Evolutionary conservation across 129 eudicot species (phyloP).

Genomic region (Oenanthe sinensis): DNA sequence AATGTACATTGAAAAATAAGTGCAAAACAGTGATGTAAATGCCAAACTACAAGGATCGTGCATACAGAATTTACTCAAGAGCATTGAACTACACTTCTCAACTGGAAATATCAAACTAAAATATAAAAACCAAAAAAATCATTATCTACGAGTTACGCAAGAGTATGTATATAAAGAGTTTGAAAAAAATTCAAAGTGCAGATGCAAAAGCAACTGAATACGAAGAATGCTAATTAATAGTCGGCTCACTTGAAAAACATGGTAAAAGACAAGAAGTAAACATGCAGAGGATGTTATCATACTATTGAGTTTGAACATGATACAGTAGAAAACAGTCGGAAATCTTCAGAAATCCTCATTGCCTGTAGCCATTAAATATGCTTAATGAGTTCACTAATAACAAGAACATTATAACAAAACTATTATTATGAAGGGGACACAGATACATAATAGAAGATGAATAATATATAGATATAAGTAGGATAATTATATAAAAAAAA

Average conservation of each 20-base stretch:
- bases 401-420: not conserved
- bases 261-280: not conserved
- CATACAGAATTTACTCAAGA: not conserved
- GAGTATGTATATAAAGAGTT: not conserved
- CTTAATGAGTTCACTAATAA: not conserved
- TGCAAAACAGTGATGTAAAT: not conserved
- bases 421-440: not conserved
- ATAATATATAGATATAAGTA: not conserved
- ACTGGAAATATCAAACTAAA: not conserved
- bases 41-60: not conserved
- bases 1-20: not conserved
- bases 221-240: not conserved
- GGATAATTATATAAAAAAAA: not conserved
- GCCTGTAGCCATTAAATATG: constrained; percentile 42
- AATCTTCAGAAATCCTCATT: constrained; percentile 54
- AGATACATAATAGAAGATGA: not conserved
- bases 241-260: not conserved
- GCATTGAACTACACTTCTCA: not conserved
- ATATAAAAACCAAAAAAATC: too few species aligned
- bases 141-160: not conserved
- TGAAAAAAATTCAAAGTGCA: not conserved
- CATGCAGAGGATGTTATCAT: not conserved
- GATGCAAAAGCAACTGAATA: not conserved
- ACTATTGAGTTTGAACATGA: constrained; percentile 55
- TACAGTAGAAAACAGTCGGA: constrained; percentile 82